These are phyloP conservation scores for Pyrus bretschneideri DNA, from an alignment of 306 rosid species.

Conservation along the genomic window DNA sequence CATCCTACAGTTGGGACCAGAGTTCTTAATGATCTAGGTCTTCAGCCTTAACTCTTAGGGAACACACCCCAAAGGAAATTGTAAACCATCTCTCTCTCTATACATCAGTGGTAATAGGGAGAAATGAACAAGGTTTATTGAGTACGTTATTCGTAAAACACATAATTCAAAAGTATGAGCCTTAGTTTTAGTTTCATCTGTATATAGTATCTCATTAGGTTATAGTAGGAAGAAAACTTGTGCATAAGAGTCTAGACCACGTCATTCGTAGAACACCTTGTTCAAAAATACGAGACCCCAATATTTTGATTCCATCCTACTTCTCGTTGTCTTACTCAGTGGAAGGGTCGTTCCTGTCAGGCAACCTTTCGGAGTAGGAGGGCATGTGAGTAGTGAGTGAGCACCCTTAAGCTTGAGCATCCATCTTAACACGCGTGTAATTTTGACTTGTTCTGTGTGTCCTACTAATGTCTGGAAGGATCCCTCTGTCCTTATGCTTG, in stretches of 20 bases:
- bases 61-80: constrained; percentile 24
- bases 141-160: too few relatives aligned
- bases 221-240: too few relatives aligned
- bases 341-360: not conserved
- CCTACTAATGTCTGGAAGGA: not conserved
- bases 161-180: not conserved
- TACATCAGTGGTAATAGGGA: not conserved
- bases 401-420: not conserved
- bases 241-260: too few relatives aligned
- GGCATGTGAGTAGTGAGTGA: not conserved
- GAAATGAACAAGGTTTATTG: not conserved
- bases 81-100: not conserved
- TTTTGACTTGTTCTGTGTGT: not conserved
- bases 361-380: not conserved
- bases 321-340: not conserved
- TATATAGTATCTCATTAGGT: too few relatives aligned
- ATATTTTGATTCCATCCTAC: not conserved
- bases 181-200: not conserved
- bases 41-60: constrained; percentile 11
- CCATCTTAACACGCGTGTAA: not conserved
- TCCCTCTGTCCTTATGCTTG: not conserved
- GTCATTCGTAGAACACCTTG: too few relatives aligned
- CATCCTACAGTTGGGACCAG: constrained; percentile 3
- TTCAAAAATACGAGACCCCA: not conserved
- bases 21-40: constrained; percentile 9